These are phyloP conservation scores for Phyllosticta citribraziliensis DNA, from an alignment of 2,329 filamentous ascomycete genomes.

Conservation along the genomic window DNA sequence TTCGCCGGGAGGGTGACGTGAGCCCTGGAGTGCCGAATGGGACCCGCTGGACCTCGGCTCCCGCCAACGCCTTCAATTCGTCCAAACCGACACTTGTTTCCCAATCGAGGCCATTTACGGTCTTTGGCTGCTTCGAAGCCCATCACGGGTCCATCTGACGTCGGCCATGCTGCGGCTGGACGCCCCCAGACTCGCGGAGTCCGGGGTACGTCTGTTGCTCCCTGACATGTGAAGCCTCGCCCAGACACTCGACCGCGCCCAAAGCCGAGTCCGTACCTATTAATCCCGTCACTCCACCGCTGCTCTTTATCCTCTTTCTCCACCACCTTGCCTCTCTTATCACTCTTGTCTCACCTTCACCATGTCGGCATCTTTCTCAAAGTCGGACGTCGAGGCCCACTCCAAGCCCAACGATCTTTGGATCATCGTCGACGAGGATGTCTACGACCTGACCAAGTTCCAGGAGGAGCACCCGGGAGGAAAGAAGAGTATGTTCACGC, in stretches of 20 bases:
- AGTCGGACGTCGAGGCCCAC: slow-evolving; percentile 79
- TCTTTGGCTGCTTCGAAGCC: background rate
- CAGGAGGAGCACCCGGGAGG: slow-evolving; percentile 51
- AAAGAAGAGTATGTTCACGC: slow-evolving; percentile 52
- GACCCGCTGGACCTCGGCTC: background rate
- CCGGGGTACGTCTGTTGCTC: slow-evolving; percentile 7
- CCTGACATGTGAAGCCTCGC: slow-evolving; percentile 9
- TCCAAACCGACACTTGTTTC: background rate
- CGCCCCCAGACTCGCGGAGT: slow-evolving; percentile 7
- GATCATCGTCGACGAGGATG: slow-evolving; percentile 88
- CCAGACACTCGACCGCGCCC: background rate
- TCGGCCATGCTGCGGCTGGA: slow-evolving; percentile 1
- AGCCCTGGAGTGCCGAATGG: background rate
- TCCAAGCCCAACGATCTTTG: slow-evolving; percentile 80
- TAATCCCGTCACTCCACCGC: slow-evolving; percentile 6
- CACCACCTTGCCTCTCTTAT: background rate
- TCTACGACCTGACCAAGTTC: slow-evolving; percentile 79
- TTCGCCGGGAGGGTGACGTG: background rate
- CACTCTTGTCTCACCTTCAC: background rate
- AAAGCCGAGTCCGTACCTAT: slow-evolving; percentile 7
- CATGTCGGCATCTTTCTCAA: slow-evolving; percentile 84
- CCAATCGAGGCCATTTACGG: background rate
- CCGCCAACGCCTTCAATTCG: background rate
- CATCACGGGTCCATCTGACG: background rate
- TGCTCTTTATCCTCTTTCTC: slow-evolving; percentile 7